Percentiles rank a stretch among this genome's conserved stretches.
phyloP scores from a whole-genome alignment of 345 rosid species.

The Gynandropsis gynandra region DNA sequence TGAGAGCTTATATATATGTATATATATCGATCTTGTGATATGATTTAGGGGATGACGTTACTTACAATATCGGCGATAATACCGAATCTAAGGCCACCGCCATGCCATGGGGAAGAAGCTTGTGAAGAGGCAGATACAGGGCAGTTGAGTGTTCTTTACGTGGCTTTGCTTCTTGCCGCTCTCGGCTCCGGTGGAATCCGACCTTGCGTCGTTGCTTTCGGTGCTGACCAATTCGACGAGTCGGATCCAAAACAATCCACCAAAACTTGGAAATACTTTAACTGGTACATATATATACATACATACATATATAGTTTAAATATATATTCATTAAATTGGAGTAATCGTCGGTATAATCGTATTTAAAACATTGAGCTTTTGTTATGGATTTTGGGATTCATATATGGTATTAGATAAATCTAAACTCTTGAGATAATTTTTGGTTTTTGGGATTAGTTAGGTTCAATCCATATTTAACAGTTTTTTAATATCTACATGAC shows the following conservation, averaged over 20 bases:
- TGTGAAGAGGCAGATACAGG: conserved; percentile 61
- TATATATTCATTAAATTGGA: not conserved
- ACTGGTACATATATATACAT: conserved; percentile 35
- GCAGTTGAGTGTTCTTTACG: conserved; percentile 55
- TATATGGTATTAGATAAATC: too few species aligned
- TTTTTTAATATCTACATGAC: too few species aligned
- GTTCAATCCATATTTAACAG: too few species aligned
- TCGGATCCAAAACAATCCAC: conserved; percentile 52
- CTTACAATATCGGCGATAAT: conserved; percentile 69
- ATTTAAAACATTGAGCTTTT: too few species aligned
- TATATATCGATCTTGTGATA: too few species aligned
- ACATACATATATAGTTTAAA: not conserved
- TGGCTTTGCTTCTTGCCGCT: conserved; percentile 60
- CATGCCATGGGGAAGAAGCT: conserved; percentile 43
- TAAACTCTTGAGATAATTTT: too few species aligned
- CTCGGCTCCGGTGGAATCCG: conserved; percentile 85
- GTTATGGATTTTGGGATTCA: too few species aligned
- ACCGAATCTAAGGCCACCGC: conserved; percentile 66
- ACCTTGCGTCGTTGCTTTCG: conserved; percentile 83
- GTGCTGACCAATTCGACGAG: conserved; percentile 81
- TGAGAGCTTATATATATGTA: too few species aligned
- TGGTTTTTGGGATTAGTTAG: too few species aligned
- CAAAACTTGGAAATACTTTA: conserved; percentile 71
- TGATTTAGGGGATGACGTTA: conserved; percentile 57
- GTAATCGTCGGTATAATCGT: too few species aligned